These are phyloP conservation scores for Talaromyces pinophilus DNA, from an alignment of 2,329 filamentous ascomycete species.

Conservation along the genomic window DNA sequence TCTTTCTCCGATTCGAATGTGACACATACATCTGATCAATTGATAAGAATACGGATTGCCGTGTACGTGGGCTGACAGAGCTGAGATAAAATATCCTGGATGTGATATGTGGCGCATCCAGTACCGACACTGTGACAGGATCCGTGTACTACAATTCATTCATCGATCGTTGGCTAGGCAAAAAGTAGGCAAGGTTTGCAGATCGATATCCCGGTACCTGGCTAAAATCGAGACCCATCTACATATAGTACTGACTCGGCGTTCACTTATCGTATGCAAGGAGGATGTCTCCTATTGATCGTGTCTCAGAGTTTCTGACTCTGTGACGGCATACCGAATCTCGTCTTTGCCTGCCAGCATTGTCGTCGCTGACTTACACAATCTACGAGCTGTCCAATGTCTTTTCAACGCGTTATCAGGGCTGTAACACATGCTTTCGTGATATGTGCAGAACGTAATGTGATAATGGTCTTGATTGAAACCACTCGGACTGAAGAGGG, in stretches of 20 bases:
- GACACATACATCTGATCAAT: neutral
- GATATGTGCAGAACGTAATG: neutral
- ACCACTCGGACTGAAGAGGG: neutral
- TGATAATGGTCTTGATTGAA: neutral
- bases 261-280: constrained; percentile 10
- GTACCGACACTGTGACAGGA: neutral
- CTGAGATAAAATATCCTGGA: neutral
- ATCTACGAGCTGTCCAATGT: neutral
- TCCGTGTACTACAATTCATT: neutral
- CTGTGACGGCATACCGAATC: neutral
- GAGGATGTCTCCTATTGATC: constrained; percentile 10
- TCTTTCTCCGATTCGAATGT: constrained; percentile 4
- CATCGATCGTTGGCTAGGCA: neutral
- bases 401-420: neutral
- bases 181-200: neutral
- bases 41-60: neutral
- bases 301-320: constrained; percentile 6
- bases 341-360: neutral
- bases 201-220: neutral
- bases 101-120: neutral
- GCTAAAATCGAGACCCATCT: neutral
- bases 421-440: neutral
- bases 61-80: neutral
- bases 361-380: neutral
- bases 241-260: neutral